These are phyloP conservation scores for Lunularia cruciata DNA, from an alignment of 225 moss, liverwort and hornwort species.

Conservation along the genomic window DNA sequence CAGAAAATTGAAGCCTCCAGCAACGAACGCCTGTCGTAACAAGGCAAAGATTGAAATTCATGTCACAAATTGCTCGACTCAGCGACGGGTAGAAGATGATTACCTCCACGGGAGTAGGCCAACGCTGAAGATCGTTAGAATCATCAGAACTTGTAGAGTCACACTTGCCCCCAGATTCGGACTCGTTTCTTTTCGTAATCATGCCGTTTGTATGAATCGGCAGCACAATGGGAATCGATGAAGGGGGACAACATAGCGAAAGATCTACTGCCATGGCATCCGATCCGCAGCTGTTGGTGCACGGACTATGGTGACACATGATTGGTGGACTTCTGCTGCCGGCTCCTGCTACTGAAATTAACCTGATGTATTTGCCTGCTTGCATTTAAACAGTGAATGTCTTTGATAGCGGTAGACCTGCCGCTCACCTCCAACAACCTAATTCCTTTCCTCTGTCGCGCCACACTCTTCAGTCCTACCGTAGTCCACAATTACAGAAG, in stretches of 20 bases:
- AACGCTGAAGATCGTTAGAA: slow-evolving; percentile 40
- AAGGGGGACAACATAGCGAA: slow-evolving; percentile 32
- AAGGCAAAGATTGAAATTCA: not conserved
- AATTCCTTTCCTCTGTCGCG: slow-evolving; percentile 5
- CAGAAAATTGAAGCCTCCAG: not conserved
- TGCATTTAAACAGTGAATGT: slow-evolving; percentile 40
- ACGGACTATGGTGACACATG: slow-evolving; percentile 54
- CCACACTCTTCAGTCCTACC: not conserved
- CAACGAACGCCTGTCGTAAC: slow-evolving; percentile 13
- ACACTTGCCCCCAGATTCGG: slow-evolving; percentile 28
- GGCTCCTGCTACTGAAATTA: slow-evolving; percentile 32
- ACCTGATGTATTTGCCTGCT: slow-evolving; percentile 33
- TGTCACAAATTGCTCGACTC: not conserved
- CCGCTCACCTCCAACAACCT: not conserved
- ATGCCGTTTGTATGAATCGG: slow-evolving; percentile 35
- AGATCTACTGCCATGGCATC: slow-evolving; percentile 49
- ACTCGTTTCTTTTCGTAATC: slow-evolving; percentile 27
- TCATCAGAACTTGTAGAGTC: slow-evolving; percentile 29
- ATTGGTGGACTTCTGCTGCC: slow-evolving; percentile 29
- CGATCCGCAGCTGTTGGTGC: slow-evolving; percentile 44
- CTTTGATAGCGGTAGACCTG: not conserved
- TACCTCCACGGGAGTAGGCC: slow-evolving; percentile 44
- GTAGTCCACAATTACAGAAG: not conserved
- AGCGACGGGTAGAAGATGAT: not conserved
- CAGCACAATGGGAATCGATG: slow-evolving; percentile 39